A percentile compares a stretch with the other conserved stretches of the same genome.
Evolutionary conservation across 805 yeast species (phyloP).

Genomic region (Starmerella vitae): DNA sequence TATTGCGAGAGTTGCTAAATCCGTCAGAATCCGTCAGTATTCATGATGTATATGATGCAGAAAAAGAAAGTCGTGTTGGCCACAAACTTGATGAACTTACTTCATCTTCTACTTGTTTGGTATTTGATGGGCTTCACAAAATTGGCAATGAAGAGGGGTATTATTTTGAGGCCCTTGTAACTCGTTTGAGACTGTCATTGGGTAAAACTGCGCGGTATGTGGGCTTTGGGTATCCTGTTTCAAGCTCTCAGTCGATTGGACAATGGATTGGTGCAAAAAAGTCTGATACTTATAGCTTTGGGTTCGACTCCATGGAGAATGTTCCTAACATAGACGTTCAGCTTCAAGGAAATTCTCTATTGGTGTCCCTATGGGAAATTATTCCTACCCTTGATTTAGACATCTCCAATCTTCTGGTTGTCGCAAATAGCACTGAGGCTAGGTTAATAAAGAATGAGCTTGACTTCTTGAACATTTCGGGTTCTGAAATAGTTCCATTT

Average conservation of each 20-base stretch:
- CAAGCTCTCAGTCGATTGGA: conserved; percentile 64
- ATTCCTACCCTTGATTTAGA: neutral
- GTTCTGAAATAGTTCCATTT: neutral
- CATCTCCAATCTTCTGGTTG: neutral
- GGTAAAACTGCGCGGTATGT: conserved; percentile 37
- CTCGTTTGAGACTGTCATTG: conserved; percentile 36
- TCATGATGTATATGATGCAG: neutral
- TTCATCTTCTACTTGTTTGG: conserved; percentile 50
- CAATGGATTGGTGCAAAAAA: conserved; percentile 74
- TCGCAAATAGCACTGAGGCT: neutral
- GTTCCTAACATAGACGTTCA: conserved; percentile 27
- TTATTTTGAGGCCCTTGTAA: conserved; percentile 52
- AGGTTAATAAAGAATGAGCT: neutral
- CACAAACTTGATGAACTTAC: conserved; percentile 24
- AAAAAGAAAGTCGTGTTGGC: neutral
- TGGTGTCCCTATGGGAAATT: conserved; percentile 1
- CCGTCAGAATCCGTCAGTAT: neutral
- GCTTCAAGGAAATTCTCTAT: conserved; percentile 43
- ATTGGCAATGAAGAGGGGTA: conserved; percentile 51
- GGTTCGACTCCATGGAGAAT: conserved; percentile 47
- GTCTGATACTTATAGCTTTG: conserved; percentile 50
- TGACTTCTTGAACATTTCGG: neutral
- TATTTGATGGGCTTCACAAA: conserved; percentile 61
- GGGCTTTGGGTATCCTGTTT: conserved; percentile 55
- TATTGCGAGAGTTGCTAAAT: neutral